Base-by-base conservation (phyloP, 2,329 filamentous ascomycete species). In the Anisogramma anomala region DNA sequence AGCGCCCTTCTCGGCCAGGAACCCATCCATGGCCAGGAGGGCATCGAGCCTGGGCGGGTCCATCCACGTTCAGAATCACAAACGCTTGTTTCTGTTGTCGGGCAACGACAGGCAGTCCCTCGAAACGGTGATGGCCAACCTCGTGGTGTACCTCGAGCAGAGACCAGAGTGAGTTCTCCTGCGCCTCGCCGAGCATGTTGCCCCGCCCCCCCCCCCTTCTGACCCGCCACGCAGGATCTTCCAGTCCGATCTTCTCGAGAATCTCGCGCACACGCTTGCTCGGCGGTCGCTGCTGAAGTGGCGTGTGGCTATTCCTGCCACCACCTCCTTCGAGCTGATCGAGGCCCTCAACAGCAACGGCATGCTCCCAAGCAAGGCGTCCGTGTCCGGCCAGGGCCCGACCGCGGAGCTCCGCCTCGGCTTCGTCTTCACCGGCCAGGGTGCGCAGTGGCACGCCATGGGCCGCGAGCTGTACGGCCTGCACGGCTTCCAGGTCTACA, bases 181-280 rank as follows among this genome's bases (percentile, higher is more conserved):
- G 7, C 30, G 4, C 27, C 7, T 30, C 3, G 10, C 10, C 4
- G 25, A 27, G 10, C 3, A 31, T 20, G 8, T 8, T 32, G 9
- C 7, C 6, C n/a, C n/a, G 30, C 18, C 6, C 4, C 6, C 14
- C 6, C 10, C 30, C 4, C n/a, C 3, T 31, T 5, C 28, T 32
- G 14, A 32, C 30, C 5, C 3, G 15, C 6, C 3, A 3, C 15
- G 3, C 13, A 39, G 37, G 45, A 62, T 65, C 51, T 66, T 65
- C 50, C 61, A 66, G 42, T 59, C 59, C 32, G 58, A 61, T 33
- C 49, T 72, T 9, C 62, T 70, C 48, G 56, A 58, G 8, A 63
- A 71, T 45, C 50, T 71, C 15, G 65, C 67, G 4, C 71, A 71
- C 46, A 71, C 68, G 0, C 52, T 71, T 1, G 61, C 64, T 10